Base-by-base conservation (phyloP, 768 basidiomycete genomes). In the Boletellus emodensis region DNA sequence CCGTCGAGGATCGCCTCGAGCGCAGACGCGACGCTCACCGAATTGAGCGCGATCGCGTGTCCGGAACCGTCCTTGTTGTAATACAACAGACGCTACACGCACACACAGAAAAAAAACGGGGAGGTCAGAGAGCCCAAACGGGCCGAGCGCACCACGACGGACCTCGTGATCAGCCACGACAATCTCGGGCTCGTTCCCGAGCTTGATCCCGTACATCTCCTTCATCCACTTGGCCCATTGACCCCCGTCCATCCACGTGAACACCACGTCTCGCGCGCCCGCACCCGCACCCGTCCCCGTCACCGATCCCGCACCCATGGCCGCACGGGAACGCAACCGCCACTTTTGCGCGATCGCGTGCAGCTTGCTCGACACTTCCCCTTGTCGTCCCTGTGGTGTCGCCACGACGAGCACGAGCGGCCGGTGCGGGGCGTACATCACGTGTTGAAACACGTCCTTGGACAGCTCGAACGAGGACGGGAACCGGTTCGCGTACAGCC, bases 211-310 rank as follows among this genome's bases (percentile, higher is more conserved):
- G 70, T 97, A 98, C 83, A 92, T 92, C 58, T 83, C 84, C 75
- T 90, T 92, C 71, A 95, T 72, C 94, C 94, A 97, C 44, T 79
- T 83, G 22, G 69, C 76, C 94, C 95, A 97, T 67, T 76, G 79
- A 22, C 81, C 83, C 2, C 74, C 80, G 61, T 99, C 91, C 81
- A 96, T 93, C 85, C 87, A 93, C 9, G 85, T 78, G 68, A 94
- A 96, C 43, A 94, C 80, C 0, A 95, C 85, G 38, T 82, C 78
- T 33, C 77, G 69, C 37, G 35, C 70, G 52, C 46, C 64, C 53
- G 24, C 24, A 26, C 24, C 24, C 24, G 24, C 6, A 4, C 24
- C 24, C 24, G 24, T 26, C 24, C 43, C 58, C 61, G 46, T 54
- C 48, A 22, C 70, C 73, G 32, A 15, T 14, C 33, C 18, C 12